A percentile compares a stretch with the other conserved stretches of the same genome.
phyloP scores from a whole-genome alignment of 2,329 filamentous ascomycete genomes.

The Fusarium marasasianum region DNA sequence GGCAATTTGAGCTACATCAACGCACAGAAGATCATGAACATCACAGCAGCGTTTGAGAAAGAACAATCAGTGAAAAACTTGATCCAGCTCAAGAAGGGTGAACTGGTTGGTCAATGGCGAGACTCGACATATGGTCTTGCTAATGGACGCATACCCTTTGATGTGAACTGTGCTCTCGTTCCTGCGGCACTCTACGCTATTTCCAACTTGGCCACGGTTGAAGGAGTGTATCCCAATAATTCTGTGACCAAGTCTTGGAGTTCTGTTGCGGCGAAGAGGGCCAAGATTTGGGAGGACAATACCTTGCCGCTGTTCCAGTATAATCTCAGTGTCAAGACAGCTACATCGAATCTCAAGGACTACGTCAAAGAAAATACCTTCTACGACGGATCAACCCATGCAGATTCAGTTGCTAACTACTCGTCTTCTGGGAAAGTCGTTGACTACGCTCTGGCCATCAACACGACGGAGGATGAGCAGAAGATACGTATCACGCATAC shows the following conservation, averaged over 20 bases:
- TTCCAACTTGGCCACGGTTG: conserved; percentile 55
- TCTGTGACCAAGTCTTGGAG: conserved; percentile 52
- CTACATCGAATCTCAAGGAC: conserved; percentile 55
- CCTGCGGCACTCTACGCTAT: conserved; percentile 70
- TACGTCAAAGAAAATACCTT: conserved; percentile 55
- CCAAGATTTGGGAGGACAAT: conserved; percentile 69
- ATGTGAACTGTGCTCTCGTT: conserved; percentile 71
- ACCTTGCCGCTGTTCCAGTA: conserved; percentile 66
- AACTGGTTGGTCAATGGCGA: conserved; percentile 70
- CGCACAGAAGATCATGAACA: conserved; percentile 66
- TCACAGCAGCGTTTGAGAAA: conserved; percentile 62
- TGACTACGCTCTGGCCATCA: conserved; percentile 66
- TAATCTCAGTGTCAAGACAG: conserved; percentile 53
- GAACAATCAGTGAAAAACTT: conserved; percentile 63
- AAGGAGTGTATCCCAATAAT: conserved; percentile 60
- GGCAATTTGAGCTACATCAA: conserved; percentile 60
- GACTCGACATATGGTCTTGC: conserved; percentile 69
- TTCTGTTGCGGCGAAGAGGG: conserved; percentile 57
- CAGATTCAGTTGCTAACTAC: conserved; percentile 45
- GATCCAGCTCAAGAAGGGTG: conserved; percentile 63
- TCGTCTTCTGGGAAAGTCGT: conserved; percentile 51
- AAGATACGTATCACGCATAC: conserved; percentile 69
- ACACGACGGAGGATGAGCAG: conserved; percentile 59
- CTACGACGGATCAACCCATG: conserved; percentile 57
- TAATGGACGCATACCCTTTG: conserved; percentile 70